A percentile compares a stretch with the other conserved stretches of the same genome.
Evolutionary conservation across 2,329 filamentous ascomycete genomes (phyloP).

Genomic region (Phialocephala subalpina): DNA sequence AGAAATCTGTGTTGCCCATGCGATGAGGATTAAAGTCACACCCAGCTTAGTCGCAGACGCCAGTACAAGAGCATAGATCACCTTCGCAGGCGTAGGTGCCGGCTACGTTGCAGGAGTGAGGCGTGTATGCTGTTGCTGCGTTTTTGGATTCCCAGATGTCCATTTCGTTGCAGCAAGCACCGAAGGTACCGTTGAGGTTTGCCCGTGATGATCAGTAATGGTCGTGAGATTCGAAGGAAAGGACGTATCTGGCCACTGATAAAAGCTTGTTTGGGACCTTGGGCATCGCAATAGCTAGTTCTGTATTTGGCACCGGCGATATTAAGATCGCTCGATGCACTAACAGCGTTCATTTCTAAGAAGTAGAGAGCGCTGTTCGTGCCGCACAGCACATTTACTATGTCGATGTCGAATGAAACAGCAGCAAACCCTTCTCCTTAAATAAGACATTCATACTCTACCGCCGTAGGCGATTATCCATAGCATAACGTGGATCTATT

Average conservation of each 20-base stretch:
- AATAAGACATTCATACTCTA: too few relatives aligned
- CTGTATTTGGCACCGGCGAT: constrained; percentile 65
- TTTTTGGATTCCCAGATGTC: constrained; percentile 71
- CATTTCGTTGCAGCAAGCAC: constrained; percentile 71
- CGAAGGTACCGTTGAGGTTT: constrained; percentile 59
- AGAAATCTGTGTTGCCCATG: constrained; percentile 62
- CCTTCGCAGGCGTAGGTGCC: constrained; percentile 52
- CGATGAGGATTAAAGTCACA: constrained; percentile 68
- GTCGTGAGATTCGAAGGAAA: not conserved
- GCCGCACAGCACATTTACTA: too few relatives aligned
- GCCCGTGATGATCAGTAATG: constrained; percentile 45
- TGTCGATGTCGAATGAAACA: too few relatives aligned
- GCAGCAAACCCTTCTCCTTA: too few relatives aligned
- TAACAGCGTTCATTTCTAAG: constrained; percentile 67
- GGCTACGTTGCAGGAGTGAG: constrained; percentile 59
- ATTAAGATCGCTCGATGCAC: constrained; percentile 61
- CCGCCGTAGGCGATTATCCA: too few relatives aligned
- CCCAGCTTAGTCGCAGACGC: constrained; percentile 64
- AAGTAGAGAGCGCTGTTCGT: constrained; percentile 77
- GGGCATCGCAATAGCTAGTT: constrained; percentile 70
- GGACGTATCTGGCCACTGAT: constrained; percentile 55
- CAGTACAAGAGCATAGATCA: constrained; percentile 50
- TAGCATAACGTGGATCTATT: too few relatives aligned
- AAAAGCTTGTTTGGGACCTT: constrained; percentile 61
- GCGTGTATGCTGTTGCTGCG: constrained; percentile 64